phyloP scores from a whole-genome alignment of 2,329 filamentous ascomycete species.

The Alternaria consortialis region DNA sequence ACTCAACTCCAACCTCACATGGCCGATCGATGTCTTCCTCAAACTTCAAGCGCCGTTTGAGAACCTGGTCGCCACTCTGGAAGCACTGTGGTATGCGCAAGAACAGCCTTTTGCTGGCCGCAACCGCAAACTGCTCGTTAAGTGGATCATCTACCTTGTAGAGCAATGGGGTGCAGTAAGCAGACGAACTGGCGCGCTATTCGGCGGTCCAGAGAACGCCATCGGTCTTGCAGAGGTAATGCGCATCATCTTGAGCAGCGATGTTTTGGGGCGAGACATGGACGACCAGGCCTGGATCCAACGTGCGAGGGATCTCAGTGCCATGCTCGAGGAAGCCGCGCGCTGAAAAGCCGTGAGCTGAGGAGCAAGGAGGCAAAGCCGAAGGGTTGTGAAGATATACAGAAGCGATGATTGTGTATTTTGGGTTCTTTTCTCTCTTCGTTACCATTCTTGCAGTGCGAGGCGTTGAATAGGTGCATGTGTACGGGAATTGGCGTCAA shows the following conservation, averaged over 20 bases:
- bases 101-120: conserved; percentile 70
- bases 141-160: conserved; percentile 69
- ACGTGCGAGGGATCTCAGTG: conserved; percentile 36
- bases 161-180: conserved; percentile 69
- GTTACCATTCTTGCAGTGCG: conserved; percentile 37
- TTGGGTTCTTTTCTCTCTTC: conserved; percentile 18
- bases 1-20: conserved; percentile 53
- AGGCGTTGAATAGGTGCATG: conserved; percentile 42
- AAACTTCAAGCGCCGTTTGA: conserved; percentile 70
- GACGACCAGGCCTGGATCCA: conserved; percentile 50
- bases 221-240: conserved; percentile 51
- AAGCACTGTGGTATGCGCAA: conserved; percentile 73
- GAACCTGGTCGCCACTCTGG: conserved; percentile 68
- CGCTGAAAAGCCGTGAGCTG: conserved; percentile 18
- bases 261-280: conserved; percentile 48
- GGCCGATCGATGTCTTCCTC: conserved; percentile 73
- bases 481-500: conserved; percentile 27
- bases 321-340: conserved; percentile 41
- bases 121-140: conserved; percentile 64
- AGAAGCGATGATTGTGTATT: conserved; percentile 20
- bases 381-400: conserved; percentile 8
- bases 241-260: conserved; percentile 55
- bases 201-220: conserved; percentile 68
- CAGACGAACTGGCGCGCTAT: conserved; percentile 62
- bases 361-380: not conserved